Base-by-base conservation (phyloP, 805 yeast species). In the Hanseniaspora clermontiae region DNA sequence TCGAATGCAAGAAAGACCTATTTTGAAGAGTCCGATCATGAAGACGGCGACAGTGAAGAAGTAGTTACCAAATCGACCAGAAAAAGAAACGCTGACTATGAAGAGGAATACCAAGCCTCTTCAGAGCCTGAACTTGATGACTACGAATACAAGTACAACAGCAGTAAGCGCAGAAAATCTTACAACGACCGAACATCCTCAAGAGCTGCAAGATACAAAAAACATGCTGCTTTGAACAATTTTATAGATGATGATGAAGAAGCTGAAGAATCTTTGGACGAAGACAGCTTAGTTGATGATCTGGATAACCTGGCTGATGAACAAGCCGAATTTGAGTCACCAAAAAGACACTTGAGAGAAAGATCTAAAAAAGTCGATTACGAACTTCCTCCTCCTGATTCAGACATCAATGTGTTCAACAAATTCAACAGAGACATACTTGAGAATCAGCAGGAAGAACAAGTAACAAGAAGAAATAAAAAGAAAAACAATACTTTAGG, bases 311-410 rank as follows among this genome's bases (percentile, higher is more conserved):
- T 56, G 1, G 60, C 58, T 15, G 38, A 24, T 4, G 71, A 76
- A 5, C 43, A 53, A 14, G 38, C 38, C 4, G 42, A 47, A n/a
- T 53, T 46, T 24, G 32, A 34, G 14, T 53, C 57, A 1, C 77
- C 75, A 50, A 73, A 79, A 54, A 73, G 81, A 61, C 69, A 74
- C 6, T 68, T 83, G 24, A 75, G 90, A 54, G 83, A 81, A 59
- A 68, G 89, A 60, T 80, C 89, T 57, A 80, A 87, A 61, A 81
- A 82, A 31, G 81, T 90, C 11, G 84, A 89, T 64, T 89, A 89
- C 66, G 78, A 83, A 14, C 74, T 89, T 10, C 91, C 95, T 0
- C 96, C 96, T 1, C 95, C 95, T 4, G 58, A 70, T 51, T 69
- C 72, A 5, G 70, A 70, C 5, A 67, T 59, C 60, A 15, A 42